phyloP scores from a whole-genome alignment of 2,329 filamentous ascomycete species.

The Rutstroemia sp. region DNA sequence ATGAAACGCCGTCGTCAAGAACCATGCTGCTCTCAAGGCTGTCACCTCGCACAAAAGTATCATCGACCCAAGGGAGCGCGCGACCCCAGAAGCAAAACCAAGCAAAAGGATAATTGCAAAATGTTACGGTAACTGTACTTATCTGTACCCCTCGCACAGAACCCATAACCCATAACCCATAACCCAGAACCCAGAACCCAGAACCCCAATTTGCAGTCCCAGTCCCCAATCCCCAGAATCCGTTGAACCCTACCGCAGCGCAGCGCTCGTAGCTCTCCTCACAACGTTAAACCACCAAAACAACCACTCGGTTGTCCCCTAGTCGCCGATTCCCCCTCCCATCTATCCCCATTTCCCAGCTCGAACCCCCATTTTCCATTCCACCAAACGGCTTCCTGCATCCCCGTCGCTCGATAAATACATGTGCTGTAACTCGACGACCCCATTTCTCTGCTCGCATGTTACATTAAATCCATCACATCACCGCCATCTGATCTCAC shows the following conservation, averaged over 20 bases:
- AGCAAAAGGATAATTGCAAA: background rate
- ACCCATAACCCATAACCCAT: background rate
- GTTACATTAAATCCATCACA: background rate
- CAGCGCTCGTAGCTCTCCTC: too few relatives aligned
- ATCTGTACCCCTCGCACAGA: background rate
- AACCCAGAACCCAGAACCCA: background rate
- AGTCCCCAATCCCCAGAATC: background rate
- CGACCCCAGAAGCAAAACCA: background rate
- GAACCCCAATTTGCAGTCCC: background rate
- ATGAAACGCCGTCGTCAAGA: background rate
- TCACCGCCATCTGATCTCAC: background rate
- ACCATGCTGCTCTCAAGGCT: background rate
- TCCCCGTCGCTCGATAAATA: conserved; percentile 7
- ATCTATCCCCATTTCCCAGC: too few relatives aligned
- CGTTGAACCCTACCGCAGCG: too few relatives aligned
- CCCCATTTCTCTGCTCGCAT: background rate
- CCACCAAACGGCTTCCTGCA: conserved; percentile 9
- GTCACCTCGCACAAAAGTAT: background rate
- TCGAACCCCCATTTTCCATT: too few relatives aligned
- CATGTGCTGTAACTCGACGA: conserved; percentile 7
- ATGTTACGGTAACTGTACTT: background rate
- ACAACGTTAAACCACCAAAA: too few relatives aligned
- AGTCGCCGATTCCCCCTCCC: conserved; percentile 4
- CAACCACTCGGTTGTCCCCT: background rate
- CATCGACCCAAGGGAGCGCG: background rate